phyloP scores from a whole-genome alignment of 495 filamentous ascomycete genomes.

The Aspergillus avenaceus region DNA sequence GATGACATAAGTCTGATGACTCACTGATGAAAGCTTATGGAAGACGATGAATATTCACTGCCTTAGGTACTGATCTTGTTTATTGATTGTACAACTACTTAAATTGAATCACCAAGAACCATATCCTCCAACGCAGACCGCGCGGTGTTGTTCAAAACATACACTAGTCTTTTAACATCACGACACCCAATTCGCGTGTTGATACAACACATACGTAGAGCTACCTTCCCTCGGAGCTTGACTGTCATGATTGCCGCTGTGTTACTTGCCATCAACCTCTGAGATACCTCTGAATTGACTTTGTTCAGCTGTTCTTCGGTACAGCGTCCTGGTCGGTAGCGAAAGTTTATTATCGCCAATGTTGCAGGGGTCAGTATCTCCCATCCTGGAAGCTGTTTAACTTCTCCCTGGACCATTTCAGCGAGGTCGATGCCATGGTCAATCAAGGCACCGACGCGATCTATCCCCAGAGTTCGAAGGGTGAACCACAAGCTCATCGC shows the following conservation, averaged over 20 bases:
- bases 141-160: too few species aligned
- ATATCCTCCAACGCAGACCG: too few species aligned
- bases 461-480: constrained; percentile 15
- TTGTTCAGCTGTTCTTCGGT: not conserved
- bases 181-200: too few species aligned
- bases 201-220: constrained; percentile 21
- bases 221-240: not conserved
- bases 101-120: too few species aligned
- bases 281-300: constrained; percentile 1
- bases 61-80: too few species aligned
- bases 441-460: constrained; percentile 19
- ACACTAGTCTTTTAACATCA: too few species aligned
- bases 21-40: too few species aligned
- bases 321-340: constrained; percentile 6
- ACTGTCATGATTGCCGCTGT: constrained; percentile 14
- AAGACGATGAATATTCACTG: too few species aligned
- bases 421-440: constrained; percentile 15
- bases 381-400: constrained; percentile 9
- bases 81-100: too few species aligned
- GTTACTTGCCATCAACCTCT: not conserved
- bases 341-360: constrained; percentile 15
- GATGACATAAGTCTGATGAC: too few species aligned
- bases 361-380: constrained; percentile 7
- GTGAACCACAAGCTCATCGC: constrained; percentile 25
- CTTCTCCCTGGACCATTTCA: constrained; percentile 4